Evolutionary conservation across 768 basidiomycete species (phyloP), one percentile per base, ranked within the genome.

Genomic region (Russula emetica): DNA sequence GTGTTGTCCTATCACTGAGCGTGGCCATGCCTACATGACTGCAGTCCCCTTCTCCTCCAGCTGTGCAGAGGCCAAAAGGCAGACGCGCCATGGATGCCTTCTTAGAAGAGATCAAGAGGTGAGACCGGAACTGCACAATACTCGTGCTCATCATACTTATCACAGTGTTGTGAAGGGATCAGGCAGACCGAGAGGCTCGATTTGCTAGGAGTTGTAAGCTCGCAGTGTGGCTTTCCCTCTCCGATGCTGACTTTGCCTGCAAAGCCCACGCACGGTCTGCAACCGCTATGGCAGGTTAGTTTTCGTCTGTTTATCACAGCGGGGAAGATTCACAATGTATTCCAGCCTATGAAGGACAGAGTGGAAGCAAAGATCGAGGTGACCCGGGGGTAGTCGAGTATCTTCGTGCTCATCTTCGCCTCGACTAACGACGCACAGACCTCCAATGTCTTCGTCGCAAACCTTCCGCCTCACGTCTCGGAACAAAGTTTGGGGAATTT

Each of bases 11-110:
- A n/a, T 66, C 56, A 51, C 58, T 30, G 51, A 49, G 24, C 5
- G 30, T 57, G 18, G n/a, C 26, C 50, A 42, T 47, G 36, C 24
- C 52, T 45, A 63, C 45, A 68, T 47, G 57, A 55, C 44, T 24
- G 32, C 57, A 87, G 82, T 79, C 81, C 0, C 82, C 83, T n/a
- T 86, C 90, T 26, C 84, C 87, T 4, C 69, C 78, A 26, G 72
- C 70, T 62, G 77, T 73, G 6, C 82, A 86, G 1, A 93, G 86
- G 72, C 87, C 91, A 0, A 97, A 93, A 73, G 97, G 97, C 3
- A 97, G 93, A 73, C 85, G 96, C 56, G 93, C 91, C 1, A 98
- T 98, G 93, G 95, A 98, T 74, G 76, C 87, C 2, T 99, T 98
- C 73, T 78, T 99, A 56, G 94, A 97, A 70, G 94, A 99, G 77